Evolutionary conservation across 2,329 filamentous ascomycete species (phyloP).

Genomic region (Pleurostoma richardsiae): DNA sequence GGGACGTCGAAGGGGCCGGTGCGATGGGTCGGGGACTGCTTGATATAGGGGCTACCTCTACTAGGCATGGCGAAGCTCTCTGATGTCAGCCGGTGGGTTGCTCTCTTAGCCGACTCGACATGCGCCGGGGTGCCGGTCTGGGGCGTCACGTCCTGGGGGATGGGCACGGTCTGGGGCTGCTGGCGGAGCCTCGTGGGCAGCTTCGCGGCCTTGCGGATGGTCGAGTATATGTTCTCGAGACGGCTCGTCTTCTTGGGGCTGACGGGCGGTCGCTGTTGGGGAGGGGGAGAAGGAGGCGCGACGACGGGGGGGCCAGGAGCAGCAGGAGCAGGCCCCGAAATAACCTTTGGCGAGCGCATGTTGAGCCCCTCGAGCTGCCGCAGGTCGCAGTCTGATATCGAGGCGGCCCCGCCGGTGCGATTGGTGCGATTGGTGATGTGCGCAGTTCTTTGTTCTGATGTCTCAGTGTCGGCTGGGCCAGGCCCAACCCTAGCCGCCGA

Average conservation of each 20-base stretch:
- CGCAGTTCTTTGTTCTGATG: no score
- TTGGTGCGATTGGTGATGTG: no score
- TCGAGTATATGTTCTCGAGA: slow-evolving; percentile 21
- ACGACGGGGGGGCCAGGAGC: background rate
- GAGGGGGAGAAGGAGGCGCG: slow-evolving; percentile 8
- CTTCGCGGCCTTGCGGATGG: slow-evolving; percentile 19
- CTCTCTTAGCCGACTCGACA: slow-evolving; percentile 5
- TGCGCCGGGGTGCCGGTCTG: slow-evolving; percentile 10
- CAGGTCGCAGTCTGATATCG: slow-evolving; percentile 23
- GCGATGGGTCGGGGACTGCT: no score
- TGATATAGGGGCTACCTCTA: no score
- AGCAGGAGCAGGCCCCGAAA: background rate
- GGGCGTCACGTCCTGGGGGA: background rate
- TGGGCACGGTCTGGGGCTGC: slow-evolving; percentile 3
- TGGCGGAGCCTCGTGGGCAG: slow-evolving; percentile 1
- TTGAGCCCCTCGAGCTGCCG: slow-evolving; percentile 24
- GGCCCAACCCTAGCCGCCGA: no score
- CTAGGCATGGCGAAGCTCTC: slow-evolving; percentile 1
- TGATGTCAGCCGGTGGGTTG: slow-evolving; percentile 1
- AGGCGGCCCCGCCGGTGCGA: slow-evolving; percentile 9
- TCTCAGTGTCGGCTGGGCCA: no score
- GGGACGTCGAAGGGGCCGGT: no score
- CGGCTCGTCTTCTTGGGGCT: slow-evolving; percentile 9
- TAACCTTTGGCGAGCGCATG: slow-evolving; percentile 18
- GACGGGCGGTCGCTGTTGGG: background rate